A percentile compares a stretch with the other conserved stretches of the same genome.
phyloP scores from a whole-genome alignment of 1,139 yeast species.

The Debaryomyces subglobosus region DNA sequence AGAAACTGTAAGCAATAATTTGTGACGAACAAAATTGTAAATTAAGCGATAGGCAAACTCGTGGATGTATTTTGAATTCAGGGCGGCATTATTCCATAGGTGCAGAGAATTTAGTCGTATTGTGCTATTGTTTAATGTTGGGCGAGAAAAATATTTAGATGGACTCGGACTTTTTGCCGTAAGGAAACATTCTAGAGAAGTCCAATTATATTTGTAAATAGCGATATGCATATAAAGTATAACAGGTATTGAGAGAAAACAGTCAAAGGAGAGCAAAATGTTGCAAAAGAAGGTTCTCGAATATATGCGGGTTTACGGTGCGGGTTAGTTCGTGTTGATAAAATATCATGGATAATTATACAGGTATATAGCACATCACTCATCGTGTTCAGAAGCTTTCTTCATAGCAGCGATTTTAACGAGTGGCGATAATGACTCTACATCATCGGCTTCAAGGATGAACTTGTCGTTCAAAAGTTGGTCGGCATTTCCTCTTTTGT shows the following conservation, averaged over 20 bases:
- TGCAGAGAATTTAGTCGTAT: not conserved
- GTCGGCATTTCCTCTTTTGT: conserved; percentile 78
- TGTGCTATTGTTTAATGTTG: not conserved
- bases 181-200: not conserved
- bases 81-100: not conserved
- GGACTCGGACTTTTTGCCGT: not conserved
- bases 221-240: not conserved
- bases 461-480: conserved; percentile 75
- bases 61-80: not conserved
- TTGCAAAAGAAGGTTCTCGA: not conserved
- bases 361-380: conserved; percentile 15
- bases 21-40: not conserved
- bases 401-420: conserved; percentile 87
- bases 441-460: conserved; percentile 72
- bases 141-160: not conserved
- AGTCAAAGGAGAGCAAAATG: not conserved
- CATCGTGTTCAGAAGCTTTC: conserved; percentile 56
- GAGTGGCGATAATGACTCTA: conserved; percentile 78
- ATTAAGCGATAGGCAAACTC: not conserved
- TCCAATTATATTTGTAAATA: not conserved
- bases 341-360: not conserved
- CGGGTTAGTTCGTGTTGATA: not conserved
- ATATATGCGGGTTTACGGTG: not conserved
- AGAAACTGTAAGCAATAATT: not conserved
- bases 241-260: not conserved